phyloP scores from a whole-genome alignment of 139 green algal genomes.

The Chlamydomonas incerta region DNA sequence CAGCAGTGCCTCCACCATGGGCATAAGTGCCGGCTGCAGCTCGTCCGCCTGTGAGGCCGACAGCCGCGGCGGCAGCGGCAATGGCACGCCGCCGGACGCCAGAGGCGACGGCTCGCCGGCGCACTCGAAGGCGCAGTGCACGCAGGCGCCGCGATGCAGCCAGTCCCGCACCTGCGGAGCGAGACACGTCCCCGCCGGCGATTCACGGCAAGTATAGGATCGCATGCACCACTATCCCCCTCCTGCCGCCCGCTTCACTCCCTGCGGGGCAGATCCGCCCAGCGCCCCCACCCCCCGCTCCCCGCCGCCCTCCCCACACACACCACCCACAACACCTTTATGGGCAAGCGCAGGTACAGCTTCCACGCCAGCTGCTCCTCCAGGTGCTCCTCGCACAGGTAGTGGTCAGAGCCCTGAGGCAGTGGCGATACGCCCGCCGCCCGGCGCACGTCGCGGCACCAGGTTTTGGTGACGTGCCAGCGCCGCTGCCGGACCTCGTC shows the following conservation, averaged over 20 bases:
- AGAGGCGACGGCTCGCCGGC: neutral
- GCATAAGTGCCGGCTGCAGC: neutral
- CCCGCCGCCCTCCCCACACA: too few species aligned
- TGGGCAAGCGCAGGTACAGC: neutral
- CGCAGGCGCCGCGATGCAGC: constrained; percentile 22
- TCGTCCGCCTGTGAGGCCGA: neutral
- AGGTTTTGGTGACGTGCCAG: neutral
- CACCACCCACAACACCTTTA: neutral
- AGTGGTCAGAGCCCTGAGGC: neutral
- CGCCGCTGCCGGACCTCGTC: neutral
- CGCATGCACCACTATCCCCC: neutral
- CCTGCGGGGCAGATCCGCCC: neutral
- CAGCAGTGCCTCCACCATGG: constrained; percentile 11
- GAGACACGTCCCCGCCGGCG: neutral
- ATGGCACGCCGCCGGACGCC: neutral
- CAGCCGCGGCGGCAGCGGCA: neutral
- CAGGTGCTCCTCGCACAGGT: constrained; percentile 28
- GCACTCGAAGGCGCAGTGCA: constrained; percentile 17
- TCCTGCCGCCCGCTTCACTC: too few species aligned
- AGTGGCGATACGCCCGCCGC: neutral
- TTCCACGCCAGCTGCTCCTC: neutral
- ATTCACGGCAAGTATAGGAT: neutral
- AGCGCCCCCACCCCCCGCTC: too few species aligned
- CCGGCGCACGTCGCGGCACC: neutral
- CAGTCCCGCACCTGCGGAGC: constrained; percentile 27